phyloP scores from a whole-genome alignment of 225 moss, liverwort and hornwort genomes.

The Bryum argenteum region DNA sequence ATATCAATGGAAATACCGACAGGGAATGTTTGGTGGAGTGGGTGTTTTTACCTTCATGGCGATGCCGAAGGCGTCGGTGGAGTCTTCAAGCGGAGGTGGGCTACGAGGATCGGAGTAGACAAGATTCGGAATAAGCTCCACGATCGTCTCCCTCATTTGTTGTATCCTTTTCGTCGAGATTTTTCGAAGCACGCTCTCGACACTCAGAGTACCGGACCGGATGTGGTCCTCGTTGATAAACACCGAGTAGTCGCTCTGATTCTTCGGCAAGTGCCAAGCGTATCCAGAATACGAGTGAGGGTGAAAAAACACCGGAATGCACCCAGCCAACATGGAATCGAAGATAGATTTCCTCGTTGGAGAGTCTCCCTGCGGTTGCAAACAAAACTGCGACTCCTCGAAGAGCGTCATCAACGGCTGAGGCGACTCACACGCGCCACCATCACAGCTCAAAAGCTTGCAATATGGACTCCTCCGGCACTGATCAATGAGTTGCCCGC shows the following conservation, averaged over 20 bases:
- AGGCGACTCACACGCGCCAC: conserved; percentile 47
- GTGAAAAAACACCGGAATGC: conserved; percentile 66
- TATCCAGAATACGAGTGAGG: conserved; percentile 49
- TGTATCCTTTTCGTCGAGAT: conserved; percentile 23
- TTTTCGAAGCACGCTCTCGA: conserved; percentile 47
- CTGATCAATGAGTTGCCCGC: conserved; percentile 53
- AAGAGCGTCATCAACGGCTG: conserved; percentile 51
- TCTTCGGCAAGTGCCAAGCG: conserved; percentile 51
- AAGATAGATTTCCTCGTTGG: conserved; percentile 57
- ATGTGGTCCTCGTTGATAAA: conserved; percentile 48
- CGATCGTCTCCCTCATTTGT: conserved; percentile 43
- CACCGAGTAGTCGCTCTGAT: conserved; percentile 40
- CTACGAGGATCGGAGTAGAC: conserved; percentile 54
- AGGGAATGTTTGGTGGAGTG: too few relatives aligned
- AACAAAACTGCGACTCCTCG: conserved; percentile 49
- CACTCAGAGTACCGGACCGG: conserved; percentile 36
- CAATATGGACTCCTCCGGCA: conserved; percentile 43
- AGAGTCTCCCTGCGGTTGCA: conserved; percentile 59
- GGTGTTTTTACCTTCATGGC: conserved; percentile 37
- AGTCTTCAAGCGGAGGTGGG: conserved; percentile 20
- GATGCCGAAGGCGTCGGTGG: conserved; percentile 52
- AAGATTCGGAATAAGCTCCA: conserved; percentile 47
- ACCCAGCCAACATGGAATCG: conserved; percentile 65
- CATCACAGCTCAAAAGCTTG: conserved; percentile 49
- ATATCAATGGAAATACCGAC: background rate